Evolutionary conservation across 257 asterid species (phyloP).

Genomic region (Salvia miltiorrhiza): DNA sequence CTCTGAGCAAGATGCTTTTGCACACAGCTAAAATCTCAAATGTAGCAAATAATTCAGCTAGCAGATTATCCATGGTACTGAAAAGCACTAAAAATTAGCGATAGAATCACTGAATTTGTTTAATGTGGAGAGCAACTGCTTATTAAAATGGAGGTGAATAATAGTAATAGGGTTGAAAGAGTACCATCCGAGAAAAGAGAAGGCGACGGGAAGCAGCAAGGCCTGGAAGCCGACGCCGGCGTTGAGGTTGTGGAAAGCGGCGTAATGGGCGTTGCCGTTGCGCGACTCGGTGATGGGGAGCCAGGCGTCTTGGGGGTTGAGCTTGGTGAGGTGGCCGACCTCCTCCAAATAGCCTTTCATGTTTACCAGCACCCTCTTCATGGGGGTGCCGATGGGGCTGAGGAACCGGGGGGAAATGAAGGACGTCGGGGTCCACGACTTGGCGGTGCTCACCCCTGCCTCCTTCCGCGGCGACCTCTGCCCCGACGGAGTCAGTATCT

Average conservation of each 20-base stretch:
- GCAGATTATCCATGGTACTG: too few species aligned
- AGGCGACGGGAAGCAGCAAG: slow-evolving; percentile 88
- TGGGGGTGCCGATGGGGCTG: slow-evolving; percentile 99
- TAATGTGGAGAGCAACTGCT: too few species aligned
- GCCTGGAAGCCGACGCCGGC: slow-evolving; percentile 99
- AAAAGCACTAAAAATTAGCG: too few species aligned
- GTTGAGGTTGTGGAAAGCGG: slow-evolving; percentile 93
- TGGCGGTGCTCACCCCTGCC: slow-evolving; percentile 35
- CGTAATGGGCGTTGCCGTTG: slow-evolving; percentile 92
- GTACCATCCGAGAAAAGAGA: slow-evolving; percentile 97
- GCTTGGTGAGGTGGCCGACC: slow-evolving; percentile 91
- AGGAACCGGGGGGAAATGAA: slow-evolving; percentile 87
- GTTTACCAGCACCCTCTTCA: slow-evolving; percentile 84
- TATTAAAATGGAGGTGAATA: too few species aligned
- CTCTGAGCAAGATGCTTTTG: too few species aligned
- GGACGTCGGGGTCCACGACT: slow-evolving; percentile 98
- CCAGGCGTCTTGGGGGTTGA: slow-evolving; percentile 99
- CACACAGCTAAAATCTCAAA: too few species aligned
- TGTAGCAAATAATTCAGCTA: too few species aligned
- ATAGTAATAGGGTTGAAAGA: too few species aligned
- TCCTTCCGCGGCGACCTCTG: slow-evolving; percentile 73
- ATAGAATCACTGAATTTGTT: too few species aligned
- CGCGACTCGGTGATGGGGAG: slow-evolving; percentile 98
- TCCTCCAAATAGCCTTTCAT: slow-evolving; percentile 97
- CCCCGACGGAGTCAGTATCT: slow-evolving; percentile 86